These are phyloP conservation scores for Mrakia blollopis DNA, from an alignment of 768 basidiomycete genomes.

Conservation along the genomic window DNA sequence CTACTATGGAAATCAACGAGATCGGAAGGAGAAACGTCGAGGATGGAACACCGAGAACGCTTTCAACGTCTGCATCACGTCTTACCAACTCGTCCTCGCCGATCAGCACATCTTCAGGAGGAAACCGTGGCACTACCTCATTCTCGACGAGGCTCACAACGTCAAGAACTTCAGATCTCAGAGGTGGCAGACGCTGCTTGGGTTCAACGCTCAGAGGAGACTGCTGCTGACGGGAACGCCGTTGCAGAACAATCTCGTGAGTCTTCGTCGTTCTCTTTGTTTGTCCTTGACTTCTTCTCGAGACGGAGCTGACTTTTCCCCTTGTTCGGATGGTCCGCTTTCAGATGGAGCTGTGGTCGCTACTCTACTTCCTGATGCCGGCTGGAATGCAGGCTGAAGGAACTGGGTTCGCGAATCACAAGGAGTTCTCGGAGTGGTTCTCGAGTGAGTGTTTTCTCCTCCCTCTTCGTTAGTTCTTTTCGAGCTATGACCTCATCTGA, in stretches of 20 bases:
- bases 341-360: slow-evolving; percentile 48
- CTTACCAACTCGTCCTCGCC: slow-evolving; percentile 84
- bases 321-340: neutral
- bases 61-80: slow-evolving; percentile 93
- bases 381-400: slow-evolving; percentile 40
- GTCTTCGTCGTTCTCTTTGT: neutral
- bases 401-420: slow-evolving; percentile 74
- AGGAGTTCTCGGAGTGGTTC: slow-evolving; percentile 95
- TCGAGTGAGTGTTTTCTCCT: slow-evolving; percentile 61
- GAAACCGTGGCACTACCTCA: slow-evolving; percentile 92
- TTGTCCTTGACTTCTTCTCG: neutral
- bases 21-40: slow-evolving; percentile 79
- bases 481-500: neutral
- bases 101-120: slow-evolving; percentile 88
- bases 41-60: slow-evolving; percentile 85
- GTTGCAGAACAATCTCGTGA: slow-evolving; percentile 42
- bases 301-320: neutral
- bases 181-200: slow-evolving; percentile 83
- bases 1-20: slow-evolving; percentile 60
- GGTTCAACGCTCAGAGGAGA: slow-evolving; percentile 56
- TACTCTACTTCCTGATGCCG: slow-evolving; percentile 48
- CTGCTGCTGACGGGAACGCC: slow-evolving; percentile 45
- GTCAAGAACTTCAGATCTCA: slow-evolving; percentile 96
- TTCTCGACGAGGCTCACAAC: slow-evolving; percentile 94
- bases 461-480: slow-evolving; percentile 2